A percentile compares a stretch with the other conserved stretches of the same genome.
These are phyloP conservation scores for Podospora anserina DNA, from an alignment of 495 filamentous ascomycete species.

Conservation along the genomic window DNA sequence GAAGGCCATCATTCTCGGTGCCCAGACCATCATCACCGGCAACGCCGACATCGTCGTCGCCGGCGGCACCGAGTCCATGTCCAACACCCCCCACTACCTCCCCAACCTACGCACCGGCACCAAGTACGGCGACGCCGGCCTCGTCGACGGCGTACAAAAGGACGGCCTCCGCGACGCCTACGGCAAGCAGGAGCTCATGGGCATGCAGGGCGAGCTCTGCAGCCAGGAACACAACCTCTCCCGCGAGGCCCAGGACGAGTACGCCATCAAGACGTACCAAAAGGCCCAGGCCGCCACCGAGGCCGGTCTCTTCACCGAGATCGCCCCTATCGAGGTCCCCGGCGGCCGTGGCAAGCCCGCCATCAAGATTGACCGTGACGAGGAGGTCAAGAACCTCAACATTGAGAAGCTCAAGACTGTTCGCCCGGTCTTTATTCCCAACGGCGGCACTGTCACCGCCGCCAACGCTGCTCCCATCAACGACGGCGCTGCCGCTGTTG, in stretches of 20 bases:
- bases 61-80: slow-evolving; percentile 96
- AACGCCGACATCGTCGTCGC: slow-evolving; percentile 87
- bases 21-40: slow-evolving; percentile 95
- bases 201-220: slow-evolving; percentile 87
- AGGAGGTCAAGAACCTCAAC: slow-evolving; percentile 97
- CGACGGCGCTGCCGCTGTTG: slow-evolving; percentile 85
- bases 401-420: slow-evolving; percentile 81
- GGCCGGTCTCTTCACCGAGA: slow-evolving; percentile 78
- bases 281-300: slow-evolving; percentile 83
- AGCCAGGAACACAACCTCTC: slow-evolving; percentile 75
- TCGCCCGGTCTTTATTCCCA: slow-evolving; percentile 79
- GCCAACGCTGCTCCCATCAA: slow-evolving; percentile 95
- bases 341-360: slow-evolving; percentile 87
- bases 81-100: slow-evolving; percentile 94
- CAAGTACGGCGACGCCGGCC: slow-evolving; percentile 82
- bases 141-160: slow-evolving; percentile 87
- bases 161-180: slow-evolving; percentile 93
- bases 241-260: slow-evolving; percentile 83
- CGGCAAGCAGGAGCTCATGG: slow-evolving; percentile 89
- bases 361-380: slow-evolving; percentile 76
- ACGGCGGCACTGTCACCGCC: slow-evolving; percentile 87
- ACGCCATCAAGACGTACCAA: slow-evolving; percentile 88
- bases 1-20: slow-evolving; percentile 91
- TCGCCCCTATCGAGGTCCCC: slow-evolving; percentile 82
- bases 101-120: slow-evolving; percentile 74